Conservation (phyloP, 2,329 filamentous ascomycete genomes). For the Aspergillus awamori region DNA sequence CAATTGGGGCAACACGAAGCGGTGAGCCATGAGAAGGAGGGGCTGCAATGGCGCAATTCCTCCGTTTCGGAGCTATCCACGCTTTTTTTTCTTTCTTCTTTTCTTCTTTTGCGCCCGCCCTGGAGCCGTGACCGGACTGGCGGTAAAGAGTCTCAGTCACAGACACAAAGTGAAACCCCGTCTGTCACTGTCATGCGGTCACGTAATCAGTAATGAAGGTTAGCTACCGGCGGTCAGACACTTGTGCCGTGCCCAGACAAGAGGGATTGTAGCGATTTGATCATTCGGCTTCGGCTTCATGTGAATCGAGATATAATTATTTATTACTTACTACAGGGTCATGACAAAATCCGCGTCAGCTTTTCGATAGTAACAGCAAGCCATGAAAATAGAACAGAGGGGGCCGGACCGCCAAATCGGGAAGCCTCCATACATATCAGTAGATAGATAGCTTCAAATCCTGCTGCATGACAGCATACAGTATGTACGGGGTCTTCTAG, state of each 20-base stretch:
- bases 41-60: conserved; percentile 5
- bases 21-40: conserved; percentile 8
- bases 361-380: neutral
- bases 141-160: neutral
- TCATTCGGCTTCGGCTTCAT: no score
- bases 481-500: conserved; percentile 2
- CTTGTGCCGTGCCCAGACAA: neutral
- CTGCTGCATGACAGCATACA: conserved; percentile 1
- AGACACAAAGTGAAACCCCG: neutral
- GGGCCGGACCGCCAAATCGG: neutral
- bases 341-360: neutral
- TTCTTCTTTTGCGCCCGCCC: neutral
- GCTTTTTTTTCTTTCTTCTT: neutral
- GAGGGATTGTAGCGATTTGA: neutral
- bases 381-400: neutral
- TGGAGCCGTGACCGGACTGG: neutral
- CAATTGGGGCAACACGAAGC: conserved; percentile 4
- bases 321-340: neutral
- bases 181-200: neutral
- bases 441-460: neutral
- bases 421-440: neutral
- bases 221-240: neutral
- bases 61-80: conserved; percentile 1
- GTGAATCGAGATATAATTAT: no score
- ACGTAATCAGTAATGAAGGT: neutral